Evolutionary conservation across 176 grass and related monocot genomes (phyloP).

Genomic region (Miscanthus lutarioriparius): DNA sequence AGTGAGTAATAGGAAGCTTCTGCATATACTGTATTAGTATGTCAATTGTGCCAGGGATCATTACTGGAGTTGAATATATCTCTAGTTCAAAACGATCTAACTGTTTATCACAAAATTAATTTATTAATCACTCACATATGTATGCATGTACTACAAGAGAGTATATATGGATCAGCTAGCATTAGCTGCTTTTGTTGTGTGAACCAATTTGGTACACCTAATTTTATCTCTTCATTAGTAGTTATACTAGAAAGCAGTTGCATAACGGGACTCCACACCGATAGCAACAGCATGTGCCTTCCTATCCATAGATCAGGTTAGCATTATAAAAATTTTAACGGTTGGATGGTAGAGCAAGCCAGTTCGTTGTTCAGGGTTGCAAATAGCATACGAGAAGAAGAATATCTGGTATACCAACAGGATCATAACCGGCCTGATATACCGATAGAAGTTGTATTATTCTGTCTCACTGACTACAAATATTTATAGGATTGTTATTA

Average conservation of each 20-base stretch:
- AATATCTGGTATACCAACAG: conserved; percentile 4
- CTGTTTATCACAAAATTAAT: background rate
- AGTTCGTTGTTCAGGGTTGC: background rate
- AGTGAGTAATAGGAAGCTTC: conserved; percentile 26
- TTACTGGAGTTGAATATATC: background rate
- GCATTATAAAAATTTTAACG: background rate
- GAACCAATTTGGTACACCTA: conserved; percentile 48
- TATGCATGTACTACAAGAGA: background rate
- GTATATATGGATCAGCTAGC: background rate
- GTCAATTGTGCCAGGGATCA: background rate
- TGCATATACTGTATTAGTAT: background rate
- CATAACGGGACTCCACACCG: conserved; percentile 44
- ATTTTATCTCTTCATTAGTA: conserved; percentile 35
- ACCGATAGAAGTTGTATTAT: background rate
- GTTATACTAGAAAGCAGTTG: conserved; percentile 57
- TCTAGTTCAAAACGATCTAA: conserved; percentile 2
- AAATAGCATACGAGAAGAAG: background rate
- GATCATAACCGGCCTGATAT: background rate
- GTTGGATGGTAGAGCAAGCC: conserved; percentile 32
- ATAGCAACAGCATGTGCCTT: conserved; percentile 30
- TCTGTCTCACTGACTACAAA: background rate
- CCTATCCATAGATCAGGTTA: conserved; percentile 20
- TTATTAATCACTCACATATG: background rate
- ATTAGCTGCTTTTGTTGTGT: background rate
- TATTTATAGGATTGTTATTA: background rate